These are phyloP conservation scores for Lichina pygmaea DNA, from an alignment of 495 filamentous ascomycete genomes.

Conservation along the genomic window DNA sequence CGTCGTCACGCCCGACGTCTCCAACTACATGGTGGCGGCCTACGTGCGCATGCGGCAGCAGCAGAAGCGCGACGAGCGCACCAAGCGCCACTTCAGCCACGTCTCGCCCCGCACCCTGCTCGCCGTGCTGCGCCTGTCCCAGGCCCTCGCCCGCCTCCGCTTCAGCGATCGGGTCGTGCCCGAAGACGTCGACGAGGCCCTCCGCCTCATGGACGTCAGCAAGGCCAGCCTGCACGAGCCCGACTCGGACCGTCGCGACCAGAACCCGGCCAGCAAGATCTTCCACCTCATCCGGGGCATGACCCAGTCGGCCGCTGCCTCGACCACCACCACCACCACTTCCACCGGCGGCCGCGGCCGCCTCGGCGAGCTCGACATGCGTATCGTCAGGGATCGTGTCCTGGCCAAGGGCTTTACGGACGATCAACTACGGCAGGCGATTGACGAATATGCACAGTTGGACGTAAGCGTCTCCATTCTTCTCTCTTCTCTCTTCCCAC, in stretches of 20 bases:
- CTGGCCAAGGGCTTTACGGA: constrained; percentile 92
- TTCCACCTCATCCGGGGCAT: constrained; percentile 76
- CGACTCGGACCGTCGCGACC: constrained; percentile 28
- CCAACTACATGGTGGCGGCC: constrained; percentile 86
- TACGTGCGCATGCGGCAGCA: constrained; percentile 80
- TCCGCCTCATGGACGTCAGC: constrained; percentile 71
- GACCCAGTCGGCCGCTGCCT: constrained; percentile 47
- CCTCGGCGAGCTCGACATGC: constrained; percentile 56
- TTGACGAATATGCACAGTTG: constrained; percentile 70
- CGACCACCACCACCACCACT: background rate
- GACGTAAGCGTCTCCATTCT: constrained; percentile 38
- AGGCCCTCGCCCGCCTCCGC: constrained; percentile 80
- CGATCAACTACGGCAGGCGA: constrained; percentile 59
- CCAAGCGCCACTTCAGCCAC: constrained; percentile 74
- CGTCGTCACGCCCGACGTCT: constrained; percentile 51
- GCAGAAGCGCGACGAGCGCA: constrained; percentile 60
- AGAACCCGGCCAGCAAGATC: constrained; percentile 68
- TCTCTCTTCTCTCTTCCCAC: background rate
- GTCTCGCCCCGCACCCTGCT: constrained; percentile 81
- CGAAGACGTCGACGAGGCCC: constrained; percentile 87
- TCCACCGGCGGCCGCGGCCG: constrained; percentile 7
- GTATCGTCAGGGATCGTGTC: constrained; percentile 65
- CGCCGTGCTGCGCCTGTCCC: constrained; percentile 73
- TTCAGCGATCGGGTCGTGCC: constrained; percentile 61
- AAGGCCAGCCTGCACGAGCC: constrained; percentile 64